These are phyloP conservation scores for Penicillium sp. DNA, from an alignment of 2,329 filamentous ascomycete genomes.

Conservation along the genomic window DNA sequence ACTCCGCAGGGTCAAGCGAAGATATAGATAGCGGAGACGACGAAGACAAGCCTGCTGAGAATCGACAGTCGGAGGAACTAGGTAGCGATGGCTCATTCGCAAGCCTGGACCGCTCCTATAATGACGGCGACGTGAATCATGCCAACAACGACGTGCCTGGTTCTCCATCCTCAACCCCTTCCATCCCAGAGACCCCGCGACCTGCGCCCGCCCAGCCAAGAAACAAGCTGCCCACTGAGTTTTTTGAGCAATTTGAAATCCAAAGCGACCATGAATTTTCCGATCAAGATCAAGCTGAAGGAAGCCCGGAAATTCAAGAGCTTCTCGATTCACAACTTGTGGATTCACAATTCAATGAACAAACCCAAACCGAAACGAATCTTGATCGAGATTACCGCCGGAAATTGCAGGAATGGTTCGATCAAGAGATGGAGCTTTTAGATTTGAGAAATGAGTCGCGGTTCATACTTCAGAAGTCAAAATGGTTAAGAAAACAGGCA, in stretches of 20 bases:
- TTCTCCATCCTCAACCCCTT: not conserved
- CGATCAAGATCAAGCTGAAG: not conserved
- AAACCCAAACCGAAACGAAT: not conserved
- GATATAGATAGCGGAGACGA: not conserved
- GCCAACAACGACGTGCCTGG: not conserved
- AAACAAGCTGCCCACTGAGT: not conserved
- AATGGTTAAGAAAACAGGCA: not conserved
- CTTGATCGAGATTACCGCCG: not conserved
- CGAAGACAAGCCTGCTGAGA: not conserved
- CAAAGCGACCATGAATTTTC: not conserved
- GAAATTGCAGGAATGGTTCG: slow-evolving; percentile 2
- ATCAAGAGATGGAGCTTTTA: slow-evolving; percentile 1
- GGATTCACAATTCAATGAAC: not conserved
- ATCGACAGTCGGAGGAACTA: not conserved
- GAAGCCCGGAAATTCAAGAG: not conserved
- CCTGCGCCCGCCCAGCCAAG: not conserved
- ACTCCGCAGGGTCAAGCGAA: not conserved
- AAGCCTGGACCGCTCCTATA: not conserved
- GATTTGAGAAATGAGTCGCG: not conserved
- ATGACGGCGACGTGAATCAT: not conserved
- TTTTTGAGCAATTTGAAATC: not conserved
- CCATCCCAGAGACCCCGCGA: not conserved
- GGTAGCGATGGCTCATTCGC: not conserved
- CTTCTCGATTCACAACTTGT: not conserved
- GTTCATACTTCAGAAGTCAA: not conserved